Conservation (phyloP, 257 asterid genomes). For the Solanum dulcamara region DNA sequence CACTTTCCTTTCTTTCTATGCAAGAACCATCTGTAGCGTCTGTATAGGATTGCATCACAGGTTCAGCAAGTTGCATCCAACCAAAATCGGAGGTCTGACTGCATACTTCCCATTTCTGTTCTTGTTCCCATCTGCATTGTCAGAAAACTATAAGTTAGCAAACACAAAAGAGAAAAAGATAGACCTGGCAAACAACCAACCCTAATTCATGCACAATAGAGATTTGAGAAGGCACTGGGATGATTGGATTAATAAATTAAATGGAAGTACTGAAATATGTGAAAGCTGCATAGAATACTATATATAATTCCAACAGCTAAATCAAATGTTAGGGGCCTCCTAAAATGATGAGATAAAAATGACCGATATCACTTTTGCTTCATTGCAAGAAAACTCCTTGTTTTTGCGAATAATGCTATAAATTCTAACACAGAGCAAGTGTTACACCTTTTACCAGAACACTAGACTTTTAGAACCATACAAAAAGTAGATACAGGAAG, state of each 20-base stretch:
- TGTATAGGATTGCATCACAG: slow-evolving; percentile 80
- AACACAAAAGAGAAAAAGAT: background rate
- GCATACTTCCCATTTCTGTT: slow-evolving; percentile 64
- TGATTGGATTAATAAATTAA: background rate
- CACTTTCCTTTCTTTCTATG: slow-evolving; percentile 75
- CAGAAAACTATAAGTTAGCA: slow-evolving; percentile 5
- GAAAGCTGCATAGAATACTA: background rate
- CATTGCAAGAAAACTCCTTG: background rate
- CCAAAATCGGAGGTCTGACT: slow-evolving; percentile 65
- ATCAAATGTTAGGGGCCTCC: background rate
- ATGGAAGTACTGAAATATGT: background rate
- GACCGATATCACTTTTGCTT: background rate
- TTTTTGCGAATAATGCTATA: background rate
- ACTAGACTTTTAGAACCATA: background rate
- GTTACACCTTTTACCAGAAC: background rate
- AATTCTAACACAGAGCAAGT: background rate
- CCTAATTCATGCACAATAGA: background rate
- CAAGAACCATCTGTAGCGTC: slow-evolving; percentile 90
- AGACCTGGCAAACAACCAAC: background rate
- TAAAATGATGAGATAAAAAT: background rate
- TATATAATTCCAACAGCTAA: background rate
- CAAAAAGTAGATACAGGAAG: background rate
- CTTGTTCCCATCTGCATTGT: slow-evolving; percentile 59
- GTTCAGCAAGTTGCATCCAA: slow-evolving; percentile 89
- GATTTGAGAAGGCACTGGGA: background rate